phyloP scores from a whole-genome alignment of 2,329 filamentous ascomycete species.

The Laburnicola sp. region DNA sequence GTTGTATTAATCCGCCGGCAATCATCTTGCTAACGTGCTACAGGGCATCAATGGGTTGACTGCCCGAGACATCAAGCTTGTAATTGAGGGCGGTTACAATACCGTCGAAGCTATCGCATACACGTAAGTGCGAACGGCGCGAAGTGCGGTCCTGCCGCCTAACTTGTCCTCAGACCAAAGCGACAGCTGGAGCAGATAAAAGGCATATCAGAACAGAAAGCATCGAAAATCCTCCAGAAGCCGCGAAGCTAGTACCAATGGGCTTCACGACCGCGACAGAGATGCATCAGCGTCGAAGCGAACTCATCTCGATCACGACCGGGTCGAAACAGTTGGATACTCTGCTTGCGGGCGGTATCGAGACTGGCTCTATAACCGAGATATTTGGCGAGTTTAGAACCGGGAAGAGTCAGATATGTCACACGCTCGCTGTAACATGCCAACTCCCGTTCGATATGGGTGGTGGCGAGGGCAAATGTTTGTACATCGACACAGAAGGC shows the following conservation, averaged over 20 bases:
- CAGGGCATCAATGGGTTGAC: conserved; percentile 87
- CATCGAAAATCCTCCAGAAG: conserved; percentile 92
- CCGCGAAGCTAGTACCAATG: conserved; percentile 96
- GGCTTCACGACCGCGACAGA: conserved; percentile 98
- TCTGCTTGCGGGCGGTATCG: conserved; percentile 87
- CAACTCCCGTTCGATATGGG: conserved; percentile 99
- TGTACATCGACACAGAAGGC: conserved; percentile 98
- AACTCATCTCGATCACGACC: conserved; percentile 96
- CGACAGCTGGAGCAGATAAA: conserved; percentile 91
- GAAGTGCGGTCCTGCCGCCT: conserved; percentile 18
- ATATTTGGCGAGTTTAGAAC: conserved; percentile 98
- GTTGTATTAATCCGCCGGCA: not conserved
- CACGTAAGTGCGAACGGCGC: conserved; percentile 60
- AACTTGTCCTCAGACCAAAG: conserved; percentile 56
- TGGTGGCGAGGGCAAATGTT: conserved; percentile 94
- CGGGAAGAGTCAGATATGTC: conserved; percentile 97
- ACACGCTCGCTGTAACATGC: conserved; percentile 97
- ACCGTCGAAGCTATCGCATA: conserved; percentile 97
- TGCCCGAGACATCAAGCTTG: conserved; percentile 91
- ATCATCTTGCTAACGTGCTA: conserved; percentile 14
- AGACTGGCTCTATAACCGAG: conserved; percentile 97
- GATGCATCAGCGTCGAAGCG: conserved; percentile 95
- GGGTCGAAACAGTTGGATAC: conserved; percentile 98
- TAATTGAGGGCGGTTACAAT: conserved; percentile 89
- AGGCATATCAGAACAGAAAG: conserved; percentile 96